phyloP scores from a whole-genome alignment of 2,329 filamentous ascomycete genomes.

The Myriosclerotinia scirpicola region DNA sequence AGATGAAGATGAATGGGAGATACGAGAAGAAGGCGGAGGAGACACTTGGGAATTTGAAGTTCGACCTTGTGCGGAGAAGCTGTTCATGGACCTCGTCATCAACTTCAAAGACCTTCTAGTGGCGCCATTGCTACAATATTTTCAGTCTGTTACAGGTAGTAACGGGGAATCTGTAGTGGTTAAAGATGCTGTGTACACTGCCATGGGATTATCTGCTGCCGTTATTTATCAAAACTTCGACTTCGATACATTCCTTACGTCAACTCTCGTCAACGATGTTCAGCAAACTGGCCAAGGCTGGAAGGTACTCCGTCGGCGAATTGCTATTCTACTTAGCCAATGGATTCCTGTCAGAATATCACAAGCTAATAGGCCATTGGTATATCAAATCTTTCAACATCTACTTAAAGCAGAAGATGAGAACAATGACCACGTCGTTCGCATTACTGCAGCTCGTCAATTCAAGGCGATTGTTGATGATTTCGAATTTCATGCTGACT shows the following conservation, averaged over 20 bases:
- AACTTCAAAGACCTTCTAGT: conserved; percentile 83
- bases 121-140: conserved; percentile 78
- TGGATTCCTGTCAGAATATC: conserved; percentile 82
- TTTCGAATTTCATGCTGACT: conserved; percentile 72
- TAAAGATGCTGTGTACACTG: conserved; percentile 94
- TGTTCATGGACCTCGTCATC: conserved; percentile 88
- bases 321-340: conserved; percentile 83
- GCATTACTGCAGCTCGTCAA: conserved; percentile 85
- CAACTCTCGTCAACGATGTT: conserved; percentile 75
- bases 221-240: conserved; percentile 74
- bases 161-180: conserved; percentile 65
- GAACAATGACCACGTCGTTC: conserved; percentile 86
- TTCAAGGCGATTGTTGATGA: conserved; percentile 80
- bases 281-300: conserved; percentile 63
- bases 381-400: conserved; percentile 89
- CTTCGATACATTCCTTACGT: conserved; percentile 76
- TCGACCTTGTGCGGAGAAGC: conserved; percentile 86
- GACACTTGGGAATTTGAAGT: conserved; percentile 92
- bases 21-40: conserved; percentile 78
- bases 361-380: conserved; percentile 64
- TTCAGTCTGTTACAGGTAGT: conserved; percentile 71
- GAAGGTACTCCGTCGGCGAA: conserved; percentile 81
- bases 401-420: conserved; percentile 75
- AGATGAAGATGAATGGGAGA: conserved; percentile 94
- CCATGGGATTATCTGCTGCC: conserved; percentile 81